A percentile compares a stretch with the other conserved stretches of the same genome.
Conservation (phyloP, 2,329 filamentous ascomycete genomes). For the Xylariaceae sp. region DNA sequence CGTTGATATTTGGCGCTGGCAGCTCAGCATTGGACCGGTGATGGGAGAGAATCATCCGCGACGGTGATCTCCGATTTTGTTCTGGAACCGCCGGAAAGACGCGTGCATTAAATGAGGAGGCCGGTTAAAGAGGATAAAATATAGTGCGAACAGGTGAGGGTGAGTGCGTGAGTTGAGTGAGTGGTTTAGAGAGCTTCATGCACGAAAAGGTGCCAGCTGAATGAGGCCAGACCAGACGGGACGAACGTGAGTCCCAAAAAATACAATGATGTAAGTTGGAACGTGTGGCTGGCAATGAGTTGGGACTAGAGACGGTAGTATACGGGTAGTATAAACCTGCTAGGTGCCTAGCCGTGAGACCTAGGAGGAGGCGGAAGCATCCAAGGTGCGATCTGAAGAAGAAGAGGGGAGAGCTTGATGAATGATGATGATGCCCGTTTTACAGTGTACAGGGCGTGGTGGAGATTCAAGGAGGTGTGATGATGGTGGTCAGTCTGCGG, state of each 20-base stretch:
- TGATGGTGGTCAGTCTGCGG: neutral
- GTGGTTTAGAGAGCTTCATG: neutral
- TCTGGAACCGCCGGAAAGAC: neutral
- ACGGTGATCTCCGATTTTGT: neutral
- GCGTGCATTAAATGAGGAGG: neutral
- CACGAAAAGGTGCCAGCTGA: neutral
- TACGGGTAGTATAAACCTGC: neutral
- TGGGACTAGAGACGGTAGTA: neutral
- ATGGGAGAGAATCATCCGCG: slow-evolving; percentile 24
- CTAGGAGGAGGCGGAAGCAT: slow-evolving; percentile 7
- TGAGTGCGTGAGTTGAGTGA: too few relatives aligned
- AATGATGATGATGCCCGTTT: slow-evolving; percentile 18
- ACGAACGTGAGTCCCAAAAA: neutral
- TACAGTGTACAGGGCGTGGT: slow-evolving; percentile 2
- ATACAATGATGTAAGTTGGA: neutral
- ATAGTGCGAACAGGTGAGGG: neutral
- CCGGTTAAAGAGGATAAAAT: neutral
- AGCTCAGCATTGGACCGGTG: slow-evolving; percentile 24
- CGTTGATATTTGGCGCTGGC: slow-evolving; percentile 20
- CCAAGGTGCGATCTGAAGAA: slow-evolving; percentile 14
- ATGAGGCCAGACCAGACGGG: too few relatives aligned
- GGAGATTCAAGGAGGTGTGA: slow-evolving; percentile 5
- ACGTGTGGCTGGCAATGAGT: neutral
- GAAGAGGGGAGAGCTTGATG: slow-evolving; percentile 18
- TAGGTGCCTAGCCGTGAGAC: neutral